Conservation (phyloP, 139 green algal species). For the Chlorella sp. region DNA sequence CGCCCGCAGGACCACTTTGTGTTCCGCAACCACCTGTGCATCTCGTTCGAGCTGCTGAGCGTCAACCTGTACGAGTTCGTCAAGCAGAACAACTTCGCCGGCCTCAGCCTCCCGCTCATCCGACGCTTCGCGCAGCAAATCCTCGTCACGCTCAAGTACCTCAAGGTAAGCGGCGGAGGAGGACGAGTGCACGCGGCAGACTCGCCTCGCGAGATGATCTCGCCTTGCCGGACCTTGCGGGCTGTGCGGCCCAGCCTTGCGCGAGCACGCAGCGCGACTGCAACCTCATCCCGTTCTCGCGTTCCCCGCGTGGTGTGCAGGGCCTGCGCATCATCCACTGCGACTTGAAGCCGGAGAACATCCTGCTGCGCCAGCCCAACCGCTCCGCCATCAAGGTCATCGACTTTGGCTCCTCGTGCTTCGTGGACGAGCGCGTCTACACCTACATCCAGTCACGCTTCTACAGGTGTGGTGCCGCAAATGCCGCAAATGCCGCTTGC, state of each 20-base stretch:
- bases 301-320: constrained; percentile 5
- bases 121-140: constrained; percentile 67
- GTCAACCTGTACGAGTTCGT: constrained; percentile 90
- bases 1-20: constrained; percentile 50
- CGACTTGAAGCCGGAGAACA: constrained; percentile 86
- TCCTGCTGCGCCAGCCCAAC: constrained; percentile 60
- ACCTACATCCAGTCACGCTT: constrained; percentile 77
- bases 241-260: too few species aligned
- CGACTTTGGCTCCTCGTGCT: constrained; percentile 82
- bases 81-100: constrained; percentile 73
- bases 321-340: constrained; percentile 67
- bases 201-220: too few species aligned
- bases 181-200: too few species aligned
- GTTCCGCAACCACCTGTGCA: constrained; percentile 85
- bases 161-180: too few species aligned
- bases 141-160: constrained; percentile 22
- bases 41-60: constrained; percentile 79
- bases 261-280: too few species aligned
- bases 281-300: neutral
- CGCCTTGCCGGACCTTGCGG: too few species aligned
- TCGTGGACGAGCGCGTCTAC: constrained; percentile 63
- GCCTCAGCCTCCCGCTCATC: constrained; percentile 61
- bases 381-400: constrained; percentile 76
- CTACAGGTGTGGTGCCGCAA: too few species aligned
- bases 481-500: too few species aligned